phyloP scores from a whole-genome alignment of 2,329 filamentous ascomycete genomes.

The Seiridium unicorne region DNA sequence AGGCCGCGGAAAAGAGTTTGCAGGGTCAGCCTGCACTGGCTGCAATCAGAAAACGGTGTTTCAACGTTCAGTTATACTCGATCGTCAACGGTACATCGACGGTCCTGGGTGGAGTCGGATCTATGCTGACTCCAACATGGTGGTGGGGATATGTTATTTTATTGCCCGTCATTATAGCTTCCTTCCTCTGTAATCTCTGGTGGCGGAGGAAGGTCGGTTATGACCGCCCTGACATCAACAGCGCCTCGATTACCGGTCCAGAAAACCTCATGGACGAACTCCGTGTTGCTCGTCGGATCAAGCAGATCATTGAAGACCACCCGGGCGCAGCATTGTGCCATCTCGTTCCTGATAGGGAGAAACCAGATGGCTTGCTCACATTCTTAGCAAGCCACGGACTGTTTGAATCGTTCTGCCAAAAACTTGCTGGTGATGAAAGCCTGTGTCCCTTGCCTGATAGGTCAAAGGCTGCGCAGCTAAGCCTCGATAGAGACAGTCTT shows the following conservation, averaged over 20 bases:
- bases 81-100: conserved; percentile 42
- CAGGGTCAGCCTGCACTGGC: conserved; percentile 22
- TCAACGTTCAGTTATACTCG: conserved; percentile 44
- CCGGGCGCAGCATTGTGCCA: background rate
- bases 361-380: background rate
- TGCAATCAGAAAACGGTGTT: conserved; percentile 26
- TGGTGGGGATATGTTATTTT: conserved; percentile 55
- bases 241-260: background rate
- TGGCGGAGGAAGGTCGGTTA: conserved; percentile 48
- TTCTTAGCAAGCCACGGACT: background rate
- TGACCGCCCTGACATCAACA: conserved; percentile 27
- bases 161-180: conserved; percentile 45
- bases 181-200: conserved; percentile 45
- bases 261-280: background rate
- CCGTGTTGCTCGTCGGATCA: background rate
- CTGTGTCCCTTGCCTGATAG: background rate
- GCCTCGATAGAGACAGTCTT: background rate
- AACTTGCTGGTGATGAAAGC: background rate
- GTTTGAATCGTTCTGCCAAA: background rate
- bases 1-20: conserved; percentile 21
- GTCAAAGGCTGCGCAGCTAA: background rate
- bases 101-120: conserved; percentile 45
- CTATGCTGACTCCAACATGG: conserved; percentile 45
- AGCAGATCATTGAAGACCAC: background rate
- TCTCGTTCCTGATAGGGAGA: background rate